Evolutionary conservation across 1,139 yeast species (phyloP), one percentile per base, ranked within the genome.

Genomic region (Lodderomyces jiufengensis): DNA sequence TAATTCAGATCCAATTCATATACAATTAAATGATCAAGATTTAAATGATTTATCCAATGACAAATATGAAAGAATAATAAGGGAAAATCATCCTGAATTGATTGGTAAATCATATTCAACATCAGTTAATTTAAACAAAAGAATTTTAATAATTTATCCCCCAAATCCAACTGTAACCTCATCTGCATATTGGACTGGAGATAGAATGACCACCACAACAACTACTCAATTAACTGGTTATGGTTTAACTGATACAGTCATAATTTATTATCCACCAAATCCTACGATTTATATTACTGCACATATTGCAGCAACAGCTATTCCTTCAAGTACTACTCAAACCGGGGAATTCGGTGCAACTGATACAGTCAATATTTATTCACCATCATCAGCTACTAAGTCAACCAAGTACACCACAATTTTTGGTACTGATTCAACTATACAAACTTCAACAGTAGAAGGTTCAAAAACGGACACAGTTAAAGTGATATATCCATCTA

Each of bases 401-500:
- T 15, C 18, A 2, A 33, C 48, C 7, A 24, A 24, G n/a, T n/a
- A n/a, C n/a, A n/a, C n/a, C 12, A 24, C 42, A 3, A 40, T 41
- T 5, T 23, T 23, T 11, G 23, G 44, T 5, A 41, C 40, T 10
- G 46, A 45, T 31, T 42, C 52, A 10, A 52, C 52, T 3, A 37
- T 46, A 30, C n/a, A n/a, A n/a, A n/a, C n/a, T n/a, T n/a, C n/a
- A n/a, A n/a, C n/a, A n/a, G 12, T 20, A 10, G 12, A 20, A 10
- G 34, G 33, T 3, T 33, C 31, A 3, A 27, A 23, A 15, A 50
- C 52, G 2, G 46, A 46, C 31, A 43, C 51, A 14, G 53, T 53
- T 5, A 35, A 46, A 30, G 48, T 52, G 13, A 47, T 47, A 9
- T 46, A 44, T n/a, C 58, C 60, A 7, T 29, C 27, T 11, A 38